phyloP scores from a whole-genome alignment of 176 grass and related monocot species.

The Rhynchospora tenuis region DNA sequence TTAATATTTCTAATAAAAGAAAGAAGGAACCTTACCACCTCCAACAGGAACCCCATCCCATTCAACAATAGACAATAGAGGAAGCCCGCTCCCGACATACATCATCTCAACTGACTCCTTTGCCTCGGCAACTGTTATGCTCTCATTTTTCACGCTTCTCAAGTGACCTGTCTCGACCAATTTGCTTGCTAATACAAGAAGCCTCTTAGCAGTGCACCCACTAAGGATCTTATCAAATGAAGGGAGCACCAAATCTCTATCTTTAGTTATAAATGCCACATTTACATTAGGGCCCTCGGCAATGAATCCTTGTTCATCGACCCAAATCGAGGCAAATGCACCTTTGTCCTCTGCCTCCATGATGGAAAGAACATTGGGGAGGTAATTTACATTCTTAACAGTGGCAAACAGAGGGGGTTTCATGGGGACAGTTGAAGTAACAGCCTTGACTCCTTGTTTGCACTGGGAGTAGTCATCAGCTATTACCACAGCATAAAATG shows the following conservation, averaged over 20 bases:
- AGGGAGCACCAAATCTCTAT: constrained; percentile 49
- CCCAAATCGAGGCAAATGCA: constrained; percentile 67
- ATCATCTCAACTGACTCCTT: constrained; percentile 65
- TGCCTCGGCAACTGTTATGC: constrained; percentile 40
- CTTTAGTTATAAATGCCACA: constrained; percentile 64
- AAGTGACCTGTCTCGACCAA: constrained; percentile 45
- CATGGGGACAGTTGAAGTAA: constrained; percentile 73
- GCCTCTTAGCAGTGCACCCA: constrained; percentile 67
- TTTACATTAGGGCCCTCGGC: constrained; percentile 85
- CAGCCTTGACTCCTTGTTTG: constrained; percentile 53
- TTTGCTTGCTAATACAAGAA: constrained; percentile 52
- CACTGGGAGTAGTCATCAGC: constrained; percentile 49
- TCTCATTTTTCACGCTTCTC: constrained; percentile 14
- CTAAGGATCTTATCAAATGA: constrained; percentile 61
- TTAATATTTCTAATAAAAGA: background rate
- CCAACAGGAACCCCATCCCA: constrained; percentile 75
- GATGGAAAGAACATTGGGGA: constrained; percentile 80
- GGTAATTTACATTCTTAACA: constrained; percentile 87
- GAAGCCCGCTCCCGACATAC: constrained; percentile 70
- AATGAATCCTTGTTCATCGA: constrained; percentile 47
- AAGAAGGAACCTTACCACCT: constrained; percentile 36
- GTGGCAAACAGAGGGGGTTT: constrained; percentile 82
- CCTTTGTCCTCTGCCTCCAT: constrained; percentile 79
- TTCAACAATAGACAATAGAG: constrained; percentile 53
- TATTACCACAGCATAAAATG: constrained; percentile 82